A percentile compares a stretch with the other conserved stretches of the same genome.
phyloP scores from a whole-genome alignment of 345 rosid genomes.

The Heritiera littoralis region DNA sequence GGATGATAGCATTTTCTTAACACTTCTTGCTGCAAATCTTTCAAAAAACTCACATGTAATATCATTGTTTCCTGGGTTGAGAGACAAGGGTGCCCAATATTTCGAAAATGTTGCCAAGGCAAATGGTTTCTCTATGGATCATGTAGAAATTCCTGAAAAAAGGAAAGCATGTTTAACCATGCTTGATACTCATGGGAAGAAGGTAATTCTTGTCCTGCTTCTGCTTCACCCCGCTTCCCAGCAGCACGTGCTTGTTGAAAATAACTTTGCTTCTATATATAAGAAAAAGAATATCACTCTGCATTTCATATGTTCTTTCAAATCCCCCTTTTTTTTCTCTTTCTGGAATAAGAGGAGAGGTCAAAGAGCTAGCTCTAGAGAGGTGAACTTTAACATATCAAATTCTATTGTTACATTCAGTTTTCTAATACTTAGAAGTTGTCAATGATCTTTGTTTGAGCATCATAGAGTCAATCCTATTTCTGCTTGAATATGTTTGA shows the following conservation, averaged over 20 bases:
- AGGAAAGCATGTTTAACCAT: conserved; percentile 46
- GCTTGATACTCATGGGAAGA: conserved; percentile 47
- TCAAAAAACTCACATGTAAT: conserved; percentile 53
- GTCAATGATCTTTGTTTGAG: neutral
- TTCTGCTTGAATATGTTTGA: neutral
- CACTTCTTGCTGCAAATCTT: conserved; percentile 56
- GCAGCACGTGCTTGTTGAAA: neutral
- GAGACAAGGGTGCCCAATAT: conserved; percentile 58
- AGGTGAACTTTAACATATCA: neutral
- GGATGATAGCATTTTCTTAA: conserved; percentile 81
- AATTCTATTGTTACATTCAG: neutral
- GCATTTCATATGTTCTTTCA: neutral
- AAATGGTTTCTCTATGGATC: conserved; percentile 61
- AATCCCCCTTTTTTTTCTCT: neutral
- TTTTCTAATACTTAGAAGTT: neutral
- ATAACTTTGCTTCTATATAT: neutral
- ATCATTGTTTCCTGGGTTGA: conserved; percentile 73
- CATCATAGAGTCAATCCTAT: neutral
- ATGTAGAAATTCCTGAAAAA: conserved; percentile 48
- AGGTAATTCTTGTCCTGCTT: conserved; percentile 39
- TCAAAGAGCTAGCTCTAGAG: neutral
- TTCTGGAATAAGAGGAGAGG: neutral
- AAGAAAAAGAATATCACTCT: neutral
- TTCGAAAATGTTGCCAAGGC: conserved; percentile 61
- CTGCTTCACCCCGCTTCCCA: neutral